phyloP scores from a whole-genome alignment of 352 stramenopile species.

The Phytopythium aichiense region DNA sequence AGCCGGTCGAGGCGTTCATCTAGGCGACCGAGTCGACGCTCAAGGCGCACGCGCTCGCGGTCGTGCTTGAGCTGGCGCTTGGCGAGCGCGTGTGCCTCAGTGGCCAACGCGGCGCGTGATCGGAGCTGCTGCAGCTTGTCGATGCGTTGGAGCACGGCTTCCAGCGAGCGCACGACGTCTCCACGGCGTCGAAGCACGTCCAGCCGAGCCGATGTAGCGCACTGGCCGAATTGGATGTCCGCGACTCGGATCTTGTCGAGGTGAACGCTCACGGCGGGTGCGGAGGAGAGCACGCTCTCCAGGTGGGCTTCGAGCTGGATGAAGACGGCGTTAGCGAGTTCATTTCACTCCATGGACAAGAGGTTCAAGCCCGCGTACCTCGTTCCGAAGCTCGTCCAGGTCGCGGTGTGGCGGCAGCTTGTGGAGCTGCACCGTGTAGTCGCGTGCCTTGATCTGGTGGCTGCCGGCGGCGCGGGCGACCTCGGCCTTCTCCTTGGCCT shows the following conservation, averaged over 20 bases:
- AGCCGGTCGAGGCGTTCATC: constrained; percentile 44
- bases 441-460: constrained; percentile 59
- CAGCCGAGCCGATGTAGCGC: constrained; percentile 45
- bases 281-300: constrained; percentile 49
- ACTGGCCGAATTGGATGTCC: constrained; percentile 80
- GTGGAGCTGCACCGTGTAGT: constrained; percentile 80
- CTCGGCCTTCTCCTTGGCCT: constrained; percentile 61
- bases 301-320: constrained; percentile 59
- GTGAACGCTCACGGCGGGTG: constrained; percentile 46
- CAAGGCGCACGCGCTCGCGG: constrained; percentile 37
- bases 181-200: constrained; percentile 59
- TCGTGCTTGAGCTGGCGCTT: constrained; percentile 38
- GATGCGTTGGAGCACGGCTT: constrained; percentile 60
- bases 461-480: constrained; percentile 44
- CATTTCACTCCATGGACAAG: not conserved
- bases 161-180: constrained; percentile 53
- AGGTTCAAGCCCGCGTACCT: constrained; percentile 25
- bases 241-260: constrained; percentile 62
- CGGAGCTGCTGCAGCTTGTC: constrained; percentile 61
- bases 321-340: not conserved
- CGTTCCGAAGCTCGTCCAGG: constrained; percentile 49
- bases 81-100: constrained; percentile 34
- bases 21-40: constrained; percentile 38
- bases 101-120: constrained; percentile 13
- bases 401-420: constrained; percentile 59